Conservation (phyloP, 805 yeast genomes). For the Saccharomycopsis vini region DNA sequence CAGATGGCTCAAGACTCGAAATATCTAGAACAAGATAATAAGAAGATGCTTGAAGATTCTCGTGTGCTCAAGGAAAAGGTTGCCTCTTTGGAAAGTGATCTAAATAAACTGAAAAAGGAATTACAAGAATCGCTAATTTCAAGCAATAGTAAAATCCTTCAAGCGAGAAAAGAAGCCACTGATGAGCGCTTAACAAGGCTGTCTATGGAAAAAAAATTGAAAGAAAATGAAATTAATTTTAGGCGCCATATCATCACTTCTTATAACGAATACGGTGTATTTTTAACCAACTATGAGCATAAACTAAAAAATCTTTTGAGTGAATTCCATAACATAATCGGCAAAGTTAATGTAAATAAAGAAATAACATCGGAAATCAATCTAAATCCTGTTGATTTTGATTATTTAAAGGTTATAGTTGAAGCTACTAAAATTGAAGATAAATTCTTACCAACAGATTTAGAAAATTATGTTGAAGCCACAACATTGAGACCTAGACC, state of each 20-base stretch:
- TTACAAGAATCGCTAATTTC: not conserved
- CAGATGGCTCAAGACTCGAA: not conserved
- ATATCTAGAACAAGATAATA: too few species aligned
- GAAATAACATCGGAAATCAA: slow-evolving; percentile 11
- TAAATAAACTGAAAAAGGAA: not conserved
- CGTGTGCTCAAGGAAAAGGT: slow-evolving; percentile 1
- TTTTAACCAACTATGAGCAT: not conserved
- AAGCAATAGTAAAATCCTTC: not conserved
- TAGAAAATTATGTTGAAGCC: not conserved
- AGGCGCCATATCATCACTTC: not conserved
- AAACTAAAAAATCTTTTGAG: not conserved
- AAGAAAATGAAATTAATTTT: not conserved
- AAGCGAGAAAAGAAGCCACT: not conserved
- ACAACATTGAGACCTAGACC: slow-evolving; percentile 12
- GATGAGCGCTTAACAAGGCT: not conserved
- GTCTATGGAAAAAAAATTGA: slow-evolving; percentile 1
- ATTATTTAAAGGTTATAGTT: slow-evolving; percentile 10
- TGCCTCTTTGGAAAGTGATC: not conserved
- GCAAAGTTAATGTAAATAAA: not conserved
- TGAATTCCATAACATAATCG: not conserved
- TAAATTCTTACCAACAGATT: slow-evolving; percentile 1
- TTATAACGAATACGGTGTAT: slow-evolving; percentile 6
- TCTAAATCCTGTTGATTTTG: slow-evolving; percentile 18
- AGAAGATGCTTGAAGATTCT: not conserved
- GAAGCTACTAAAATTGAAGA: not conserved